These are phyloP conservation scores for Neonectria sp. DNA, from an alignment of 2,329 filamentous ascomycete species.

Conservation along the genomic window DNA sequence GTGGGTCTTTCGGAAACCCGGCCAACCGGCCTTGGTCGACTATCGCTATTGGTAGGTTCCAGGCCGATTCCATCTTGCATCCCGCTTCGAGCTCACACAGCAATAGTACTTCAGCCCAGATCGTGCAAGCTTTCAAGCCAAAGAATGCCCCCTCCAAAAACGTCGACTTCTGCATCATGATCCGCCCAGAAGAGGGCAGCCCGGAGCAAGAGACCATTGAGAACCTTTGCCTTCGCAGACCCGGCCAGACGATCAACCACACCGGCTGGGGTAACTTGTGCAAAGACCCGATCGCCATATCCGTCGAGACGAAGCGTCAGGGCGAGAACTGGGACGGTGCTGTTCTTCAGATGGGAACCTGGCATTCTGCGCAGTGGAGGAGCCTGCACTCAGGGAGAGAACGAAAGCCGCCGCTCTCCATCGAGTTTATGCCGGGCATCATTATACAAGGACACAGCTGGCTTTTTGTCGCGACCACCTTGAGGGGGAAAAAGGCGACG, in stretches of 20 bases:
- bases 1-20: neutral
- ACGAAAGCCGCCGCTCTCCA: neutral
- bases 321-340: constrained; percentile 23
- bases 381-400: constrained; percentile 17
- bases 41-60: constrained; percentile 8
- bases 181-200: neutral
- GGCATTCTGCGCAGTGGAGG: constrained; percentile 37
- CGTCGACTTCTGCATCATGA: constrained; percentile 33
- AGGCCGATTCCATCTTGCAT: neutral
- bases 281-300: constrained; percentile 35
- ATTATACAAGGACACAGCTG: constrained; percentile 36
- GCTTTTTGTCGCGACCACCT: constrained; percentile 33
- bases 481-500: neutral
- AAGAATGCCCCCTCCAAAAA: constrained; percentile 15
- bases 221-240: constrained; percentile 7
- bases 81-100: neutral
- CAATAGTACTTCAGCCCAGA: neutral
- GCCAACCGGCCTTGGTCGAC: neutral
- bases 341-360: constrained; percentile 33
- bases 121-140: constrained; percentile 7
- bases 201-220: constrained; percentile 13
- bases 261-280: constrained; percentile 29
- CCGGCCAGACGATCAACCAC: constrained; percentile 34
- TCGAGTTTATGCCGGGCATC: constrained; percentile 36
- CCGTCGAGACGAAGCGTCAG: constrained; percentile 36